Evolutionary conservation across 495 filamentous ascomycete species (phyloP).

Genomic region (Aspergillus steynii): DNA sequence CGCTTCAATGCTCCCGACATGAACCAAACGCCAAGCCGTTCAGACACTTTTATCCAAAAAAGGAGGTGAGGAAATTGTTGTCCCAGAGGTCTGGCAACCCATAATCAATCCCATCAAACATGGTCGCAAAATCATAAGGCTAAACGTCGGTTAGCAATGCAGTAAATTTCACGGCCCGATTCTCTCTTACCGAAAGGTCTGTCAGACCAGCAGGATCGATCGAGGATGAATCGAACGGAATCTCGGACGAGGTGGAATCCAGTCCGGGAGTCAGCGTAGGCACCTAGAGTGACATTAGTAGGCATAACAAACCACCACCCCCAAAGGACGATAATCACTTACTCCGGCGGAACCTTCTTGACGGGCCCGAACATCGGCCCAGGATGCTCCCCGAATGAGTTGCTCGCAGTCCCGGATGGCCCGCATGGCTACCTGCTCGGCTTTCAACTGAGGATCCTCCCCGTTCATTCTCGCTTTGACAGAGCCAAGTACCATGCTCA

Average conservation of each 20-base stretch:
- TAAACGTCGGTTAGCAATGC: slow-evolving; percentile 22
- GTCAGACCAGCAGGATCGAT: slow-evolving; percentile 27
- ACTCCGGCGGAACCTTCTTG: slow-evolving; percentile 13
- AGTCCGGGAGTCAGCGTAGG: slow-evolving; percentile 1
- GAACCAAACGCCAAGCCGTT: background rate
- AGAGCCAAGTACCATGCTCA: slow-evolving; percentile 34
- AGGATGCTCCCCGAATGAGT: slow-evolving; percentile 28
- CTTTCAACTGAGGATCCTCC: slow-evolving; percentile 30
- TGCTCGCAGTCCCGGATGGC: slow-evolving; percentile 27
- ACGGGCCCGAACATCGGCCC: slow-evolving; percentile 24
- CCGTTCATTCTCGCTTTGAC: slow-evolving; percentile 41
- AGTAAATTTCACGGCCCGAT: too few species aligned
- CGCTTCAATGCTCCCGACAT: background rate
- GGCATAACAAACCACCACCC: background rate
- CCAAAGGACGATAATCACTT: background rate
- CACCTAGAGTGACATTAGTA: background rate
- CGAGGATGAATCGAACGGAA: slow-evolving; percentile 2
- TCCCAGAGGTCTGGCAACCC: slow-evolving; percentile 34
- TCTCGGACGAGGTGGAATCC: slow-evolving; percentile 2
- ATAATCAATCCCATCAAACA: slow-evolving; percentile 35
- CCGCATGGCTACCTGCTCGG: slow-evolving; percentile 29
- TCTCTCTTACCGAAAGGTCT: slow-evolving; percentile 31
- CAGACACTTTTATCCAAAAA: background rate
- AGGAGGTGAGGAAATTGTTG: slow-evolving; percentile 24
- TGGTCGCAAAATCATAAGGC: slow-evolving; percentile 37